Percentiles rank a stretch among this genome's conserved stretches.
Evolutionary conservation across 331 rosid species (phyloP).

Genomic region (Saraca asoca): DNA sequence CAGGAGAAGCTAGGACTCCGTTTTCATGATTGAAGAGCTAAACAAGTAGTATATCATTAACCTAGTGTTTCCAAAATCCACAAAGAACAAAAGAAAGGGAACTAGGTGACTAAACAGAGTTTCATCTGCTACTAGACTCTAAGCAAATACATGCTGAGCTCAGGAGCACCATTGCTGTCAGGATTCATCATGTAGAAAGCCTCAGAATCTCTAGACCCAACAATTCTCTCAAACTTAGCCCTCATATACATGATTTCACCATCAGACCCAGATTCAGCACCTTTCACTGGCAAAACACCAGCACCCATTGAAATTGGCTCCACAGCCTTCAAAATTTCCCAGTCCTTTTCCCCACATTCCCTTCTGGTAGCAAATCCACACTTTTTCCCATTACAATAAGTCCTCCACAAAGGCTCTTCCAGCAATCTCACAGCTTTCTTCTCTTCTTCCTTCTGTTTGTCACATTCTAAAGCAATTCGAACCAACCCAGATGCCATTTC

Average conservation of each 20-base stretch:
- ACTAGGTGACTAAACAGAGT: constrained; percentile 29
- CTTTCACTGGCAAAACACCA: constrained; percentile 71
- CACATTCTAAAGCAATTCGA: constrained; percentile 85
- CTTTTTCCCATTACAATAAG: constrained; percentile 86
- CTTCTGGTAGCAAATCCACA: constrained; percentile 79
- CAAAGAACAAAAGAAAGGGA: background rate
- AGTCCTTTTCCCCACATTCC: constrained; percentile 79
- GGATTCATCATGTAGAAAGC: constrained; percentile 99
- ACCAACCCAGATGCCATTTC: constrained; percentile 99
- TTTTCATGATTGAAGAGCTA: constrained; percentile 43
- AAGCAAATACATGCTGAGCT: constrained; percentile 87
- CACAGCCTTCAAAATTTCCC: constrained; percentile 77
- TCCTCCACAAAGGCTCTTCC: constrained; percentile 83
- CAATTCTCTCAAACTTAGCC: constrained; percentile 93
- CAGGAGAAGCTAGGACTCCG: constrained; percentile 46
- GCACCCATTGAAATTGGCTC: constrained; percentile 97
- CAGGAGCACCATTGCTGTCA: constrained; percentile 92
- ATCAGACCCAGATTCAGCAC: constrained; percentile 48
- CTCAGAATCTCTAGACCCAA: constrained; percentile 94
- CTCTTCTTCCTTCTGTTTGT: constrained; percentile 53
- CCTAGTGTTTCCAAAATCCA: constrained; percentile 42
- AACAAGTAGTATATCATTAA: constrained; percentile 37
- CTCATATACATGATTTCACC: constrained; percentile 96
- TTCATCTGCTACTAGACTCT: constrained; percentile 58
- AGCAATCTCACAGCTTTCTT: constrained; percentile 56